Evolutionary conservation across 768 basidiomycete species (phyloP), one percentile per base, ranked within the genome.

Genomic region (Coprinopsis sp.): DNA sequence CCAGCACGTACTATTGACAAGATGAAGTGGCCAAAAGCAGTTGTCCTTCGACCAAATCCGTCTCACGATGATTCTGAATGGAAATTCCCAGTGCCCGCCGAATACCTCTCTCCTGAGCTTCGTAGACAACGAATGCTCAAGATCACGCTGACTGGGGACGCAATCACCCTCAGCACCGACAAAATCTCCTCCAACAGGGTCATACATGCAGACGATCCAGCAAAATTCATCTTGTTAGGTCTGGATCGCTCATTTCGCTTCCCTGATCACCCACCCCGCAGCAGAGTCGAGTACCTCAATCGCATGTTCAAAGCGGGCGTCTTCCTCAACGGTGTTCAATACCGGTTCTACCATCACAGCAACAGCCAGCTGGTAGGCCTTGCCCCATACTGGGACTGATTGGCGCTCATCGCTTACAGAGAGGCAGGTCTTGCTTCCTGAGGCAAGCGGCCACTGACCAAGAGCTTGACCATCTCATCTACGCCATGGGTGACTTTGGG

Each of bases 291-390:
- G 11, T 85, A 85, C 52, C 74, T 84, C 34, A 54, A 64, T 16
- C 69, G 78, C 25, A 57, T 84, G 50, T 67, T 84, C 60, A 74
- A 71, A 49, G 63, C 66, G 0, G 83, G 83, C 0, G 47, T 86
- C 1, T 74, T 73, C 53, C 54, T 83, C 53, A 84, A 85, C 50
- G 70, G 68, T 1, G 59, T 72, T 0, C 77, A 83, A 51, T 83
- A 84, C 58, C 76, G 82, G 2, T 85, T 84, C 57, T 84, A 82
- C 49, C 78, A 79, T 46, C 83, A 86, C 48, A 83, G 83, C 33
- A 83, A 84, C 55, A 84, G 81, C 50, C 83, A 86, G 51, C 54
- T 84, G 57, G 81, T 82, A 50, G 10, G 69, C 62, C 7, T 23
- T 18, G 6, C 13, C 14, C 10, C 22, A 34, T 40, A 44, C 36